Base-by-base conservation (phyloP, 2,329 filamentous ascomycete genomes). In the Lasiodiplodia hormozganensis region DNA sequence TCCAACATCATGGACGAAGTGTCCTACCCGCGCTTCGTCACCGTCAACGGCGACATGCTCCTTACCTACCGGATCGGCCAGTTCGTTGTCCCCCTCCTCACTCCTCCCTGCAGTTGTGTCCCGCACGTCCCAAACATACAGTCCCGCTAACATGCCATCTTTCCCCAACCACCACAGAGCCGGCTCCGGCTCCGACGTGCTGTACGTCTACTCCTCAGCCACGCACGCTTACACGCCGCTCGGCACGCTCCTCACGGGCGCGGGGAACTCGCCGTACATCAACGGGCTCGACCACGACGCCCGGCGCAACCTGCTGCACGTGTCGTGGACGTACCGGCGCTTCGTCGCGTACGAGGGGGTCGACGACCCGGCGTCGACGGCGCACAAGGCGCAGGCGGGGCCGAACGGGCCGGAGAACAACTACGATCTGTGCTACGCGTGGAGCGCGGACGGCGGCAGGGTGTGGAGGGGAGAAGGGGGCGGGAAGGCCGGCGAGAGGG, bases 51-150 rank as follows among this genome's bases (percentile, higher is more conserved):
- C 65, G 77, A 81, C 65, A 74, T 86, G 18, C 77, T 85, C 14
- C 82, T 84, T 75, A 82, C 84, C 40, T 83, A 85, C 70, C 83
- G 84, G 11, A 85, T 85, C 38, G 84, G 84, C 34, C 82, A 84
- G 67, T 84, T 83, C 47, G 84, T 84, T 0, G 83, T 83, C 14
- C 83, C 85, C 14, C n/a, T n/a, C n/a, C n/a, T n/a, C n/a, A n/a
- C n/a, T n/a, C n/a, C n/a, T n/a, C n/a, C n/a, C n/a, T n/a, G n/a
- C n/a, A n/a, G n/a, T n/a, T n/a, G n/a, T 23, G 23, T 23, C 23
- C 23, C 23, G 23, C 23, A 2, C 23, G n/a, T 2, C 23, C 23
- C 2, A 23, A 23, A 23, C 2, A 23, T 23, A 23, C 2, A 2
- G 23, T 23, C 14, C n/a, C 7, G 31, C 51, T 43, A 28, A 54